Evolutionary conservation across 73 alveolate genomes (phyloP).

Genomic region (Loxodes magnus): DNA sequence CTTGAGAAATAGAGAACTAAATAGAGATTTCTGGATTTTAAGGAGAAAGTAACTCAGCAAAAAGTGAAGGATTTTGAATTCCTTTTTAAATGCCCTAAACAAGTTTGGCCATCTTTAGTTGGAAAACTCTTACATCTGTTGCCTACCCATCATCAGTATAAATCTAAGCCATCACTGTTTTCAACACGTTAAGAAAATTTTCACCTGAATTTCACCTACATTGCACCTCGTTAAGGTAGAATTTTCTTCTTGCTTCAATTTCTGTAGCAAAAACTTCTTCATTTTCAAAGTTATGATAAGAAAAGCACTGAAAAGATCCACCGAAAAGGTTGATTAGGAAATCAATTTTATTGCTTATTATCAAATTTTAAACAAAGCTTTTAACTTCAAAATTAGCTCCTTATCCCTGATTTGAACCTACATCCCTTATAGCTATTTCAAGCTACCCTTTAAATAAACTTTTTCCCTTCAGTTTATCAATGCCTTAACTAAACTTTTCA

Average conservation of each 20-base stretch:
- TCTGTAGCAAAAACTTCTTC: neutral
- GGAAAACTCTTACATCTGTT: too few species aligned
- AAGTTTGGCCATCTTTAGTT: too few species aligned
- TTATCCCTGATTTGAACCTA: neutral
- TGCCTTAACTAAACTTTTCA: neutral
- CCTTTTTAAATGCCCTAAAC: too few species aligned
- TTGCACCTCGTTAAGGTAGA: neutral
- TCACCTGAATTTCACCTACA: too few species aligned
- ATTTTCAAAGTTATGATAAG: constrained; percentile 1
- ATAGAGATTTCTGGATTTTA: too few species aligned
- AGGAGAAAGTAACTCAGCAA: too few species aligned
- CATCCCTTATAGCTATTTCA: constrained; percentile 9
- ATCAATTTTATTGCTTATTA: neutral
- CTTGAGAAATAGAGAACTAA: too few species aligned
- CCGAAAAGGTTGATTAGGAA: neutral
- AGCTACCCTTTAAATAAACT: neutral
- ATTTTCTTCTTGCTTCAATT: neutral
- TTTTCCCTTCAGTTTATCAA: neutral
- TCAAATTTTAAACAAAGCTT: neutral
- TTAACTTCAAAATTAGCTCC: neutral
- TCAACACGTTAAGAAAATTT: too few species aligned
- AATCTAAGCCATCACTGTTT: too few species aligned
- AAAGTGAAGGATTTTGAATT: too few species aligned
- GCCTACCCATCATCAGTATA: too few species aligned
- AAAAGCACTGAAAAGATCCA: neutral